phyloP scores from a whole-genome alignment of 1,284 basidiomycete species.

The Xerocomus nothofagi region DNA sequence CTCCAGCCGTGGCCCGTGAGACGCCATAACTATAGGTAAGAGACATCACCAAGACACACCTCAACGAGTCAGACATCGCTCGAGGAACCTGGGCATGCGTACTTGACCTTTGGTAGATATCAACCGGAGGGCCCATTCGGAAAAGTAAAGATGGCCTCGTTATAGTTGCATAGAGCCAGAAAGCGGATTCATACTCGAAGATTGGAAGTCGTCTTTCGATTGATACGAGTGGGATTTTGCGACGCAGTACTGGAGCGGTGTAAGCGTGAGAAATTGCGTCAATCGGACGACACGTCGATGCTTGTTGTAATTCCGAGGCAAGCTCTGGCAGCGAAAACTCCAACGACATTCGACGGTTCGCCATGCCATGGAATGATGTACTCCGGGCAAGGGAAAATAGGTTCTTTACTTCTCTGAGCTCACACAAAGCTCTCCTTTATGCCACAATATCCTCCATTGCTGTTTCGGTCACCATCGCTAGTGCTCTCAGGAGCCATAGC shows the following conservation, averaged over 20 bases:
- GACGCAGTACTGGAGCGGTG: no score
- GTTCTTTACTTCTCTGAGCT: conserved; percentile 50
- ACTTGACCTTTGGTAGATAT: conserved; percentile 38
- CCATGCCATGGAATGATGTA: conserved; percentile 36
- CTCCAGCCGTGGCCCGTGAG: conserved; percentile 7
- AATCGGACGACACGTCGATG: no score
- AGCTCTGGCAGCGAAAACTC: no score
- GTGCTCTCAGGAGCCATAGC: conserved; percentile 80
- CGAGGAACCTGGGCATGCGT: conserved; percentile 63
- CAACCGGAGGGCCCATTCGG: conserved; percentile 84
- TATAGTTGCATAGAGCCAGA: conserved; percentile 81
- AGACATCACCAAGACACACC: conserved; percentile 44
- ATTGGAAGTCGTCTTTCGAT: no score
- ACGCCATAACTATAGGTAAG: neutral
- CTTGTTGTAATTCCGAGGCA: no score
- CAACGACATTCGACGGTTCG: neutral
- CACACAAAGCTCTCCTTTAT: conserved; percentile 71
- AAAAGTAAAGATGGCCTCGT: conserved; percentile 70
- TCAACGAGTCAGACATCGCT: conserved; percentile 73
- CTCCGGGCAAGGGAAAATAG: conserved; percentile 43
- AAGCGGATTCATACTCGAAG: conserved; percentile 74
- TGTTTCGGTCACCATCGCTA: conserved; percentile 69
- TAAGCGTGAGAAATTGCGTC: conserved; percentile 16
- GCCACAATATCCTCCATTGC: conserved; percentile 67
- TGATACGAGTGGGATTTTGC: no score